phyloP scores from a whole-genome alignment of 805 yeast species.

The Candida tammaniensis region DNA sequence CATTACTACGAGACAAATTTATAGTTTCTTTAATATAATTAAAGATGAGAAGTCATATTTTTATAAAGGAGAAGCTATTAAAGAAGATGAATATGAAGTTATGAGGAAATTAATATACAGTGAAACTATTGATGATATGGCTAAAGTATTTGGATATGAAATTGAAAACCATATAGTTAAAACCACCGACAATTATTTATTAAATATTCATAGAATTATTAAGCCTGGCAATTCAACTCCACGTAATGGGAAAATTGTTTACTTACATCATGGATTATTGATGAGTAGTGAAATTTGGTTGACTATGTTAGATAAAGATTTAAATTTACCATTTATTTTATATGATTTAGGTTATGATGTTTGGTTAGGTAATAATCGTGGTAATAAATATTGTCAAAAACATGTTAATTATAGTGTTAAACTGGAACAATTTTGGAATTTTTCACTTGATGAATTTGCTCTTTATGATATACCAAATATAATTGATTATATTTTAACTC shows the following conservation, averaged over 20 bases:
- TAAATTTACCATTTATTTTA: constrained; percentile 66
- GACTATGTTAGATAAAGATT: constrained; percentile 38
- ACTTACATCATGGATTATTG: constrained; percentile 86
- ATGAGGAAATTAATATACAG: constrained; percentile 45
- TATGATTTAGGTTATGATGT: constrained; percentile 88
- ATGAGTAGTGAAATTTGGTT: constrained; percentile 84
- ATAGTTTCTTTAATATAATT: constrained; percentile 13
- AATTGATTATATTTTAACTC: constrained; percentile 64
- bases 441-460: constrained; percentile 89
- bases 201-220: constrained; percentile 68
- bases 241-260: constrained; percentile 49
- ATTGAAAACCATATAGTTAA: constrained; percentile 74
- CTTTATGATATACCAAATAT: constrained; percentile 84
- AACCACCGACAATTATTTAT: constrained; percentile 73
- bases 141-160: constrained; percentile 62
- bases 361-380: constrained; percentile 68
- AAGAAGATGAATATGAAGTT: constrained; percentile 21
- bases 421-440: constrained; percentile 74
- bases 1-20: constrained; percentile 22
- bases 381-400: constrained; percentile 83
- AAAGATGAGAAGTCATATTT: constrained; percentile 17
- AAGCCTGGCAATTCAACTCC: constrained; percentile 24
- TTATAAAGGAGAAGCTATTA: constrained; percentile 18
- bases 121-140: constrained; percentile 60
- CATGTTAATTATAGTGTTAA: constrained; percentile 44